These are phyloP conservation scores for Corymbia calophylla DNA, from an alignment of 441 rosid genomes.

Conservation along the genomic window DNA sequence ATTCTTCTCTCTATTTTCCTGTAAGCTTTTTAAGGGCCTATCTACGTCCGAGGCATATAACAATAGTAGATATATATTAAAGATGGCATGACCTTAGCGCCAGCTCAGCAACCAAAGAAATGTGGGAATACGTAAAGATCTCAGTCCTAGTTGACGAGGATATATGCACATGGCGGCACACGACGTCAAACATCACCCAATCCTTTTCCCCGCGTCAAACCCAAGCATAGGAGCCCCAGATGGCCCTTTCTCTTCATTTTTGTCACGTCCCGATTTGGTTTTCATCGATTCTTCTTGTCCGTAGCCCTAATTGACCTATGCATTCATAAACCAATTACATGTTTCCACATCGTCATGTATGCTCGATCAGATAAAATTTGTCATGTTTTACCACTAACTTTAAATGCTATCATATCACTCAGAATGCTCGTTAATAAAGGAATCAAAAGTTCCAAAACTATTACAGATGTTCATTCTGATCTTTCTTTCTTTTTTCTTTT, in stretches of 20 bases:
- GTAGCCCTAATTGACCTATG: not conserved
- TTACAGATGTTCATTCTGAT: not conserved
- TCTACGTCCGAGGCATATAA: no score
- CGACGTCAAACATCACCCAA: not conserved
- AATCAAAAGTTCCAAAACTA: not conserved
- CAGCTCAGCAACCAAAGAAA: not conserved
- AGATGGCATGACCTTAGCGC: not conserved
- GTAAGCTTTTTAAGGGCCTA: no score
- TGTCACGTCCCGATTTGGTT: not conserved
- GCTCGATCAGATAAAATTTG: no score
- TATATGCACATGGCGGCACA: not conserved
- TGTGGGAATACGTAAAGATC: not conserved
- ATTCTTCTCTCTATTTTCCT: no score
- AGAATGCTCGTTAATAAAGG: not conserved
- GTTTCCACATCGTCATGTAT: no score
- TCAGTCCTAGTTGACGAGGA: not conserved
- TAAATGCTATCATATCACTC: fast-evolving
- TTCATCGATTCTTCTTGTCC: not conserved
- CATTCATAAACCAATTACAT: not conserved
- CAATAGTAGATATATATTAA: not conserved
- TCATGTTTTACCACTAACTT: fast-evolving
- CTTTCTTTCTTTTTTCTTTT: not conserved
- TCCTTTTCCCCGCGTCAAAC: not conserved
- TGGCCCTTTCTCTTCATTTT: not conserved
- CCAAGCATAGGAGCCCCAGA: not conserved